Conservation (phyloP, 768 basidiomycete species). For the Lactarius akahatsu region DNA sequence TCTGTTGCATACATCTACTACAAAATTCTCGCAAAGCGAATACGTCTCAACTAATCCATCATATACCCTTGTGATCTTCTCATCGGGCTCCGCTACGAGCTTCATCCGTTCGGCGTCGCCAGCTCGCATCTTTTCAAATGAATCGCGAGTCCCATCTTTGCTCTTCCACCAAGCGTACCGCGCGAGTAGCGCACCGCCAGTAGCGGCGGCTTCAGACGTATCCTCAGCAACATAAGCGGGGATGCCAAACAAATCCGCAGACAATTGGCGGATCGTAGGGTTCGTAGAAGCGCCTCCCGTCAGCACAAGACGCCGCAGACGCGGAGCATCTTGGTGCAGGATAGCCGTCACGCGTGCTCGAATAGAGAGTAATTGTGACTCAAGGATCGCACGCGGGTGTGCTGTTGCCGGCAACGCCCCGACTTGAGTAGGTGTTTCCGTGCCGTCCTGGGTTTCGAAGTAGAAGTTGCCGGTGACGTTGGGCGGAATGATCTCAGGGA, state of each 20-base stretch:
- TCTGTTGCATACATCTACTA: conserved; percentile 8
- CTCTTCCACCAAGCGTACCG: conserved; percentile 68
- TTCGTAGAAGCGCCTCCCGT: conserved; percentile 81
- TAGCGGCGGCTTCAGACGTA: conserved; percentile 63
- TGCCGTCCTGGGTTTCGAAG: conserved; percentile 45
- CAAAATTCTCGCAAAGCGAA: conserved; percentile 48
- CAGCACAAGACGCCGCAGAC: conserved; percentile 65
- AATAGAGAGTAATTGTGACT: conserved; percentile 84
- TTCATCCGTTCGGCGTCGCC: conserved; percentile 52
- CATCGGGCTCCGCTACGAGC: conserved; percentile 60
- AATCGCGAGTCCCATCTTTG: conserved; percentile 41
- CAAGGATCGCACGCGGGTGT: conserved; percentile 76
- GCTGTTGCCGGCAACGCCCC: conserved; percentile 43
- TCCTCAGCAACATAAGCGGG: conserved; percentile 61
- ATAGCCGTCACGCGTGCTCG: conserved; percentile 68
- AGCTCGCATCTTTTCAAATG: conserved; percentile 64
- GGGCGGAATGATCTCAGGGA: conserved; percentile 86
- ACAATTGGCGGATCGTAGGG: conserved; percentile 65
- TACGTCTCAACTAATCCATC: conserved; percentile 53
- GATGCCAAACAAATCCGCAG: conserved; percentile 78
- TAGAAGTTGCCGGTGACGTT: conserved; percentile 70
- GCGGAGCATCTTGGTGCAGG: conserved; percentile 53
- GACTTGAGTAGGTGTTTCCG: conserved; percentile 24
- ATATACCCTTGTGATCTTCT: conserved; percentile 49
- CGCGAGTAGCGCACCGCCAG: conserved; percentile 70